These are phyloP conservation scores for Calamus simplicifolius DNA, from an alignment of 176 grass and related monocot genomes.

Conservation along the genomic window DNA sequence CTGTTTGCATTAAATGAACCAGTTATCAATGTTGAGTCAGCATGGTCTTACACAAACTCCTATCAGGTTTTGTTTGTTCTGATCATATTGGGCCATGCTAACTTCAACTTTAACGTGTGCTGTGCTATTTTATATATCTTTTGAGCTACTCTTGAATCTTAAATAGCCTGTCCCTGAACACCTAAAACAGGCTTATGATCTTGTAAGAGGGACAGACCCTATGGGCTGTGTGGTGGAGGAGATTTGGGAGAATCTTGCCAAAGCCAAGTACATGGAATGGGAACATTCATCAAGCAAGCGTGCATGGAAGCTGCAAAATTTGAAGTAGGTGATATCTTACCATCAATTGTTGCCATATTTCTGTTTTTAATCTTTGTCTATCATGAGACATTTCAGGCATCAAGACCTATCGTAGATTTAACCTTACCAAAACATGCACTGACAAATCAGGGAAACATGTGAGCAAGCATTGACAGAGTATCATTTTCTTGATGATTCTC, in stretches of 20 bases:
- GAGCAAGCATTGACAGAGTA: conserved; percentile 66
- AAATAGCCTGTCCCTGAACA: not conserved
- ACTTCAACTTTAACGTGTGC: not conserved
- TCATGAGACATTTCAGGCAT: not conserved
- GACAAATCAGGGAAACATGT: conserved; percentile 42
- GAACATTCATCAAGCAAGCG: conserved; percentile 49
- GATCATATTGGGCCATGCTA: no score
- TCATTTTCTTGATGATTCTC: conserved; percentile 51
- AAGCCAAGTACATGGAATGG: conserved; percentile 79
- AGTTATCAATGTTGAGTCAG: no score
- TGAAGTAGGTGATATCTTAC: conserved; percentile 40
- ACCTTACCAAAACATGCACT: not conserved
- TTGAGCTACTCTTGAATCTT: not conserved
- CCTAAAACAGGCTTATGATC: conserved; percentile 53
- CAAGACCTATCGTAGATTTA: not conserved
- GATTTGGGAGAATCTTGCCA: conserved; percentile 59
- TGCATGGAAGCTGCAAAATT: conserved; percentile 47
- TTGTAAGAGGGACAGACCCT: conserved; percentile 40
- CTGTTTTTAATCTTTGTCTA: not conserved
- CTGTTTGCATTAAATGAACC: no score
- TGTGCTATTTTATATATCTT: not conserved
- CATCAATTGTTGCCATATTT: not conserved
- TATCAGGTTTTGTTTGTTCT: no score
- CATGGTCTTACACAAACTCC: no score
- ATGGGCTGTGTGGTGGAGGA: conserved; percentile 36